Percentiles rank a stretch among this genome's conserved stretches.
Evolutionary conservation across 2,329 filamentous ascomycete species (phyloP).

Genomic region (Aspergillus pseudonomiae): DNA sequence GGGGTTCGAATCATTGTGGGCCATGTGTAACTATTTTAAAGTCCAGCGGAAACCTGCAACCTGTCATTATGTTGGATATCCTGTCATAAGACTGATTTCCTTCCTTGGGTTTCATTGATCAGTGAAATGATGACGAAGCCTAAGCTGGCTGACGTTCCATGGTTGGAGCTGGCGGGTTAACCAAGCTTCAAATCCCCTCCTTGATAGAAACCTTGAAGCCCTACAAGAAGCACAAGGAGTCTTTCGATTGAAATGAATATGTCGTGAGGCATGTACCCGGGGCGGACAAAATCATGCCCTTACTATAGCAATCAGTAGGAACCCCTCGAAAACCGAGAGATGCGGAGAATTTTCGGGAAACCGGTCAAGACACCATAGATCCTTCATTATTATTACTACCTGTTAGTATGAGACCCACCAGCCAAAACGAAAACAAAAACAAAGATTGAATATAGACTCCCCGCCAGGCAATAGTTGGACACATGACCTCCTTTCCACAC

Average conservation of each 20-base stretch:
- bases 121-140: neutral
- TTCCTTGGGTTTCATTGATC: neutral
- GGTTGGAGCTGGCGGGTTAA: neutral
- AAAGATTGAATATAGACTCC: neutral
- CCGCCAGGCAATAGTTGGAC: neutral
- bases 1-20: neutral
- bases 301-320: neutral
- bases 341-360: neutral
- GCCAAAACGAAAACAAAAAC: neutral
- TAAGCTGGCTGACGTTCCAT: neutral
- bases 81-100: neutral
- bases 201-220: neutral
- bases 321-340: neutral
- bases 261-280: neutral
- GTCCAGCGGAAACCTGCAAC: neutral
- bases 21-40: conserved; percentile 5
- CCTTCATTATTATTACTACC: neutral
- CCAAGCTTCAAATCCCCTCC: neutral
- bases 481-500: neutral
- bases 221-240: neutral
- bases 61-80: neutral
- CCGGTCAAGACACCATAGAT: neutral
- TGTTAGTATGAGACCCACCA: neutral
- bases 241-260: neutral
- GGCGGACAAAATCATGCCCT: neutral